These are phyloP conservation scores for Suhomyces xylopsoci DNA, from an alignment of 805 yeast species.

Conservation along the genomic window DNA sequence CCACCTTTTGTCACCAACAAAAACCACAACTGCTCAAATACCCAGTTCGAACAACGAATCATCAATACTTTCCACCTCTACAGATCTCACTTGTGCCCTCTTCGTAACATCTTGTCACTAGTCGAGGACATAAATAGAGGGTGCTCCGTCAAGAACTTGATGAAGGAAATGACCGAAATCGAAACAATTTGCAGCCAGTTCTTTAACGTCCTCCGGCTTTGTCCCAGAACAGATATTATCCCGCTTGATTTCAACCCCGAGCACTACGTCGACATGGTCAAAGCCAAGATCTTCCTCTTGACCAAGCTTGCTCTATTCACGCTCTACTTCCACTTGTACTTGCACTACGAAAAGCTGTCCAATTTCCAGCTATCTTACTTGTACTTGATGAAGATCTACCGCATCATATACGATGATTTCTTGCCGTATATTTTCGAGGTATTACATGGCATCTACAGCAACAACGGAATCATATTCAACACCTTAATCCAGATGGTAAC, in stretches of 20 bases:
- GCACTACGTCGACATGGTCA: conserved; percentile 5
- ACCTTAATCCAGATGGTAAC: conserved; percentile 8
- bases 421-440: conserved; percentile 12
- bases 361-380: conserved; percentile 6
- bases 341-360: conserved; percentile 10
- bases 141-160: conserved; percentile 11
- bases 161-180: conserved; percentile 6
- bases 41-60: conserved; percentile 12
- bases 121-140: conserved; percentile 13
- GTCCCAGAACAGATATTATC: not conserved
- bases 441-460: conserved; percentile 8
- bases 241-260: conserved; percentile 2
- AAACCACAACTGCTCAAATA: conserved; percentile 15
- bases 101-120: conserved; percentile 11
- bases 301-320: conserved; percentile 11
- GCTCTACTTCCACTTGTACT: conserved; percentile 10
- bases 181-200: conserved; percentile 7
- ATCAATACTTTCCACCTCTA: conserved; percentile 5
- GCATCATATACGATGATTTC: conserved; percentile 7
- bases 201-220: conserved; percentile 4
- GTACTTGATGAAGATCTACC: conserved; percentile 9
- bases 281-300: conserved; percentile 10
- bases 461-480: conserved; percentile 8
- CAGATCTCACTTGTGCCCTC: conserved; percentile 6
- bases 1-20: conserved; percentile 11